Percentiles rank a stretch among this genome's conserved stretches.
phyloP scores from a whole-genome alignment of 768 basidiomycete species.

The Dacryopinax spathularia region DNA sequence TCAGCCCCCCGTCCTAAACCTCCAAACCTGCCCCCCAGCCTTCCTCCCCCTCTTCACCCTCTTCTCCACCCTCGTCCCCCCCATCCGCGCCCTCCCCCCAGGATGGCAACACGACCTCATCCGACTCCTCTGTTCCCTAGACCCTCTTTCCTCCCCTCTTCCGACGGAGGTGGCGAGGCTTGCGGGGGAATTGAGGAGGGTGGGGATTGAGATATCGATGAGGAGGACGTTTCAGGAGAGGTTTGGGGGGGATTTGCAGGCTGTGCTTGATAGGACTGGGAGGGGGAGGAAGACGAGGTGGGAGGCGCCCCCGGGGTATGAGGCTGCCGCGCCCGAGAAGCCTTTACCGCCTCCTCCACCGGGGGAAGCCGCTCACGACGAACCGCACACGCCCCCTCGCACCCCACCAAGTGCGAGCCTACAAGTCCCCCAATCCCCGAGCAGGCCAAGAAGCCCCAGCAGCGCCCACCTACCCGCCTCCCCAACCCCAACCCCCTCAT shows the following conservation, averaged over 20 bases:
- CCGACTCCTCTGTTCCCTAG: constrained; percentile 56
- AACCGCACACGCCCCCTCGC: constrained; percentile 15
- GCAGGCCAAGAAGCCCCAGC: no score
- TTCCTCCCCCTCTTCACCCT: constrained; percentile 58
- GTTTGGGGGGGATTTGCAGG: constrained; percentile 60
- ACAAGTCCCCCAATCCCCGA: neutral
- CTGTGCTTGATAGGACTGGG: constrained; percentile 35
- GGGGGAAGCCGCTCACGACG: constrained; percentile 18
- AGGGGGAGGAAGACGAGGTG: constrained; percentile 42
- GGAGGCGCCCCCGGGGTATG: constrained; percentile 57
- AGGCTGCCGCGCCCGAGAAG: constrained; percentile 17
- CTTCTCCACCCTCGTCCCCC: constrained; percentile 53
- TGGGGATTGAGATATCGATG: constrained; percentile 79
- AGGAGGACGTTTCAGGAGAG: constrained; percentile 70
- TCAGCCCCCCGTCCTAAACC: constrained; percentile 43
- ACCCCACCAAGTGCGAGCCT: constrained; percentile 27
- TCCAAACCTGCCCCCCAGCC: constrained; percentile 50
- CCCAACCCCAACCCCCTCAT: constrained; percentile 7
- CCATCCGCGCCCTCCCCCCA: constrained; percentile 46
- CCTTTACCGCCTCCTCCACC: constrained; percentile 18
- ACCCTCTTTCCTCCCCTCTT: constrained; percentile 29
- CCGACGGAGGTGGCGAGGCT: constrained; percentile 40
- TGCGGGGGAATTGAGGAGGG: constrained; percentile 66
- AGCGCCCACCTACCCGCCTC: no score
- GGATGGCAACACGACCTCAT: constrained; percentile 72